Percentiles rank a stretch among this genome's conserved stretches.
These are phyloP conservation scores for Paraconiothyrium brasiliense DNA, from an alignment of 2,329 filamentous ascomycete species.

Conservation along the genomic window DNA sequence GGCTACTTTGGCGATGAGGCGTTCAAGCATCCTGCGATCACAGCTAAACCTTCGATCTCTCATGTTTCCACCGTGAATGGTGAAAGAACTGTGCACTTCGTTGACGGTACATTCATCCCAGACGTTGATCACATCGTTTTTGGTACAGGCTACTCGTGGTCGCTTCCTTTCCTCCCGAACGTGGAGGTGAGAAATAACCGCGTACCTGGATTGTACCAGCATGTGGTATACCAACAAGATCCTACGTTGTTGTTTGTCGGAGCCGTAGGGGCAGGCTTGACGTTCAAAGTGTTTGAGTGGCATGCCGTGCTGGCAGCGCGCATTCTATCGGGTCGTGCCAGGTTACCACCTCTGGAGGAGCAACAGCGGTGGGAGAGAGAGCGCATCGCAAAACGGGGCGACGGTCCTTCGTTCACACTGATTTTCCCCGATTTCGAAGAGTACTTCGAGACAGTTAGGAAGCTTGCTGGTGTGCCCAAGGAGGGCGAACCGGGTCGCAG, in stretches of 20 bases:
- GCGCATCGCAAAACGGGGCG: slow-evolving; percentile 63
- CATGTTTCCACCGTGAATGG: slow-evolving; percentile 48
- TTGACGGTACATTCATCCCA: slow-evolving; percentile 62
- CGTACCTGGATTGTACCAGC: slow-evolving; percentile 65
- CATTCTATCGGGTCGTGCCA: slow-evolving; percentile 64
- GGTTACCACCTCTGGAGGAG: slow-evolving; percentile 59
- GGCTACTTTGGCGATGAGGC: slow-evolving; percentile 68
- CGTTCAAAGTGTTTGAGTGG: slow-evolving; percentile 76
- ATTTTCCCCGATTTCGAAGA: slow-evolving; percentile 70
- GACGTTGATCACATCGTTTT: slow-evolving; percentile 72
- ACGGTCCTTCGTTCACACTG: slow-evolving; percentile 65
- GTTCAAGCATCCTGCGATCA: slow-evolving; percentile 67
- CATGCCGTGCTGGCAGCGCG: slow-evolving; percentile 71
- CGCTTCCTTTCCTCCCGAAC: slow-evolving; percentile 63
- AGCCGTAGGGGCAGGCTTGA: slow-evolving; percentile 62
- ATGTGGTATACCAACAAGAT: slow-evolving; percentile 65
- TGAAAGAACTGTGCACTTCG: slow-evolving; percentile 62
- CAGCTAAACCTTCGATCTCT: slow-evolving; percentile 59
- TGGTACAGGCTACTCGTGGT: slow-evolving; percentile 73
- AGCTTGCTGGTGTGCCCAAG: slow-evolving; percentile 59
- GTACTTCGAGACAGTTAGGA: slow-evolving; percentile 68
- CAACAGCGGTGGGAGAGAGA: slow-evolving; percentile 67
- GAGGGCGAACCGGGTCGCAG: slow-evolving; percentile 56
- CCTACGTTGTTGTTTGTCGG: slow-evolving; percentile 67
- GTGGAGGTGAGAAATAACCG: slow-evolving; percentile 65